Percentiles rank a stretch among this genome's conserved stretches.
phyloP scores from a whole-genome alignment of 2,329 filamentous ascomycete genomes.

The Pseudogymnoascus destructans region DNA sequence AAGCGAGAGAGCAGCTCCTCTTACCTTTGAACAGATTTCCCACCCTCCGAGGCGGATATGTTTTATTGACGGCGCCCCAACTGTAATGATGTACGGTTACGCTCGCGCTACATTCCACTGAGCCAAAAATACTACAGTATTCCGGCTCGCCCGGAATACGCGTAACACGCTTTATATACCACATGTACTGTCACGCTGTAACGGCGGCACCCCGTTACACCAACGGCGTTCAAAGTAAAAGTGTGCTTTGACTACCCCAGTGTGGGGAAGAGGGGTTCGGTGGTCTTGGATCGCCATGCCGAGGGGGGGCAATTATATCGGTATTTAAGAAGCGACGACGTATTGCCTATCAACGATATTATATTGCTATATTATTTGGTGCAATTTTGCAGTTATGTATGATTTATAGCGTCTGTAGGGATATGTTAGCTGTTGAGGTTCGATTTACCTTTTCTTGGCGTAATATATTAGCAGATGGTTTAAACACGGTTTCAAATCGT shows the following conservation, averaged over 20 bases:
- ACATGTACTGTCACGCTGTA: no score
- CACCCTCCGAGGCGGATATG: no score
- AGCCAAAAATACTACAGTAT: no score
- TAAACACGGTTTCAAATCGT: not conserved
- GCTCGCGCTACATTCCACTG: no score
- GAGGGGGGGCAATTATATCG: conserved; percentile 10
- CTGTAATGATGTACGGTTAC: no score
- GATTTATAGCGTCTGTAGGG: not conserved
- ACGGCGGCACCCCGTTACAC: no score
- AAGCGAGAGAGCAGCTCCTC: not conserved
- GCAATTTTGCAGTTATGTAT: not conserved
- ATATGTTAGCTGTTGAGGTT: not conserved
- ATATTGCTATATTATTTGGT: not conserved
- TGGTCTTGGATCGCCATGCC: conserved; percentile 11
- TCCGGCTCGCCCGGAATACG: no score
- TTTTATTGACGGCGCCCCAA: no score
- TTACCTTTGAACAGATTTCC: not conserved
- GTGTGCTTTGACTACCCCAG: not conserved
- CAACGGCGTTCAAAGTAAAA: not conserved
- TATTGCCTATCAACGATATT: not conserved
- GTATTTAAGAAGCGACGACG: not conserved
- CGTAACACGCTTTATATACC: no score
- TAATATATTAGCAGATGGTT: not conserved
- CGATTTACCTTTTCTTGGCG: conserved; percentile 5
- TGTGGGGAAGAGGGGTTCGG: conserved; percentile 5